These are phyloP conservation scores for Leonotis leonurus DNA, from an alignment of 257 asterid genomes.

Conservation along the genomic window DNA sequence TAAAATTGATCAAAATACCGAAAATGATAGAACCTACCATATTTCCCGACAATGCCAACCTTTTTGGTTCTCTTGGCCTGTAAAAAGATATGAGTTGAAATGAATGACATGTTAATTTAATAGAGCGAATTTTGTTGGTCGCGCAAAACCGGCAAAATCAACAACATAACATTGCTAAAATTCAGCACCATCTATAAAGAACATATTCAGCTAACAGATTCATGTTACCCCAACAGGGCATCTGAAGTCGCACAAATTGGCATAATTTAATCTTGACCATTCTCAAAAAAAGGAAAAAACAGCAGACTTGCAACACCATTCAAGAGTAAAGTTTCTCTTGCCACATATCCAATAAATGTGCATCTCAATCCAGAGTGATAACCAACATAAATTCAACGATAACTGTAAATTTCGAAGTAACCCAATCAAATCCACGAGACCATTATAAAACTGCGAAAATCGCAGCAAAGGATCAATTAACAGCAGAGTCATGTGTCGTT, in stretches of 20 bases:
- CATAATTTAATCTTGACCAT: no score
- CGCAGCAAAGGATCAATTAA: neutral
- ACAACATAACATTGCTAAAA: no score
- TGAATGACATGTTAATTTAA: neutral
- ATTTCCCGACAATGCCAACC: slow-evolving; percentile 84
- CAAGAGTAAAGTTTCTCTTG: neutral
- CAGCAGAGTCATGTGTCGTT: neutral
- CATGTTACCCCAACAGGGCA: no score
- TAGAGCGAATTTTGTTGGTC: no score
- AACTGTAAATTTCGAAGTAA: no score
- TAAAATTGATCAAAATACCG: no score
- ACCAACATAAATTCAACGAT: no score
- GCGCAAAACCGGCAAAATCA: no score
- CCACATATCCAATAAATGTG: neutral
- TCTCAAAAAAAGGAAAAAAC: neutral
- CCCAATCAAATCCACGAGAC: no score
- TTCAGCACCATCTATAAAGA: neutral
- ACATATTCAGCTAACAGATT: neutral
- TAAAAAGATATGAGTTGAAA: neutral
- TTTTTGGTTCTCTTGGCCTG: slow-evolving; percentile 92
- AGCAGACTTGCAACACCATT: neutral
- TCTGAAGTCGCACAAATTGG: no score
- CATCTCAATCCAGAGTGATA: neutral
- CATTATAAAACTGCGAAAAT: neutral
- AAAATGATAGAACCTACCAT: slow-evolving; percentile 36